Percentiles rank a stretch among this genome's conserved stretches.
These are phyloP conservation scores for Solanum pennellii DNA, from an alignment of 257 asterid genomes.

Conservation along the genomic window DNA sequence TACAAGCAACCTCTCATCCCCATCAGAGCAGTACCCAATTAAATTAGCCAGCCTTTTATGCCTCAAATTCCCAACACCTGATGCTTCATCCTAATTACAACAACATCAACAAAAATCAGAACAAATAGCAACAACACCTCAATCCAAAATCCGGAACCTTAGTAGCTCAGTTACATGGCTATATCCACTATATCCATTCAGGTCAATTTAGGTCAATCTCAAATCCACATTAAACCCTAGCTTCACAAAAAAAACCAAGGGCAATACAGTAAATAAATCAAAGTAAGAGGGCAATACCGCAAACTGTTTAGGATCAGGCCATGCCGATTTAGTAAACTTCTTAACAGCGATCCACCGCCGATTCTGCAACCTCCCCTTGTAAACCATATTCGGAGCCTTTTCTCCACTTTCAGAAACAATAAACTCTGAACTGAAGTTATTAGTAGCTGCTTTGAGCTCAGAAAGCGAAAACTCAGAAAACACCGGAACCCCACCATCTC, in stretches of 20 bases:
- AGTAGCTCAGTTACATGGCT: background rate
- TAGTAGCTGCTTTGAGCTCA: slow-evolving; percentile 78
- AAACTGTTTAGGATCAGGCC: slow-evolving; percentile 97
- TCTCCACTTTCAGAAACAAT: slow-evolving; percentile 95
- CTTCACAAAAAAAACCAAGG: background rate
- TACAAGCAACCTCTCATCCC: slow-evolving; percentile 92
- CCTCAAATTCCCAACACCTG: slow-evolving; percentile 95
- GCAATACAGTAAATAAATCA: background rate
- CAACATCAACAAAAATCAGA: slow-evolving; percentile 1
- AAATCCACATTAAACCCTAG: slow-evolving; percentile 6
- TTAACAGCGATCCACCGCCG: slow-evolving; percentile 90
- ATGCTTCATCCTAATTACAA: slow-evolving; percentile 66
- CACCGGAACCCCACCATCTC: slow-evolving; percentile 22
- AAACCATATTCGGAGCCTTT: slow-evolving; percentile 89
- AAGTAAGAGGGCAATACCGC: slow-evolving; percentile 27
- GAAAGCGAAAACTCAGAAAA: slow-evolving; percentile 74
- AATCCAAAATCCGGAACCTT: background rate
- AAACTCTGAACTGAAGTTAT: slow-evolving; percentile 77
- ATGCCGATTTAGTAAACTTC: slow-evolving; percentile 76
- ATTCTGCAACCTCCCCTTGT: slow-evolving; percentile 70
- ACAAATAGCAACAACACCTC: background rate
- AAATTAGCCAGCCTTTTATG: slow-evolving; percentile 92
- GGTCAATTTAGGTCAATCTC: background rate
- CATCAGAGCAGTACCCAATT: slow-evolving; percentile 95
- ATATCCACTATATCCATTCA: background rate